Base-by-base conservation (phyloP, 2,329 filamentous ascomycete species). In the Nigrograna mackinnonii region DNA sequence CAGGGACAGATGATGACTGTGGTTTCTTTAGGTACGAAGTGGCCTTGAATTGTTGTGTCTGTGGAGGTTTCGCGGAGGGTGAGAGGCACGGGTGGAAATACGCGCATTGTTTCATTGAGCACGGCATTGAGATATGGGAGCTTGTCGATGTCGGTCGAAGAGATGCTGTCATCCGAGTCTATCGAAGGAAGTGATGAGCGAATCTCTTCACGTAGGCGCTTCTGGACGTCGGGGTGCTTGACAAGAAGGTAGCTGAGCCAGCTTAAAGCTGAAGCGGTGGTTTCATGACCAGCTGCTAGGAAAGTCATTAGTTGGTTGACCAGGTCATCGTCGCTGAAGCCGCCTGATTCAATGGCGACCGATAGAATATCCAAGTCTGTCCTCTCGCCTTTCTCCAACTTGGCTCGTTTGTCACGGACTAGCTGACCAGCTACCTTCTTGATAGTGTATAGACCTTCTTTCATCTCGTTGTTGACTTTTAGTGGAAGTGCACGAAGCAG, bases 251-350 rank as follows among this genome's bases (percentile, higher is more conserved):
- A 81, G 22, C 76, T 68, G 9, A 77, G 74, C 78, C 79, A 82
- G 22, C 73, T 75, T 43, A 81, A 64, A 14, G 78, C 71, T 12
- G 69, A 71, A 2, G 79, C 77, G 6, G 79, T 82, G 0, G 79
- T 83, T 64, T 82, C 79, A 49, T 83, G 75, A 31, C 73, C 76
- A 0, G 90, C 90, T 1, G 86, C 86, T 4, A 95, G 79, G 72
- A 95, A 94, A 0, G 89, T 95, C 88, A 95, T 94, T 62, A 94
- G 80, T 69, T 95, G 90, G 64, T 94, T 87, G 24, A 90, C 81
- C n/a, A 95, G 79, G 46, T 89, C 83, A 36, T 90, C 86, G 49
- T 94, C 88, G 11, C 72, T 79, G 68, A 95, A 94, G 5, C 77
- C 82, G 35, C 87, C 87, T 28, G 84, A 89, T 61, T 85, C 80